Base-by-base conservation (phyloP, 768 basidiomycete genomes). In the Trametes elegans region DNA sequence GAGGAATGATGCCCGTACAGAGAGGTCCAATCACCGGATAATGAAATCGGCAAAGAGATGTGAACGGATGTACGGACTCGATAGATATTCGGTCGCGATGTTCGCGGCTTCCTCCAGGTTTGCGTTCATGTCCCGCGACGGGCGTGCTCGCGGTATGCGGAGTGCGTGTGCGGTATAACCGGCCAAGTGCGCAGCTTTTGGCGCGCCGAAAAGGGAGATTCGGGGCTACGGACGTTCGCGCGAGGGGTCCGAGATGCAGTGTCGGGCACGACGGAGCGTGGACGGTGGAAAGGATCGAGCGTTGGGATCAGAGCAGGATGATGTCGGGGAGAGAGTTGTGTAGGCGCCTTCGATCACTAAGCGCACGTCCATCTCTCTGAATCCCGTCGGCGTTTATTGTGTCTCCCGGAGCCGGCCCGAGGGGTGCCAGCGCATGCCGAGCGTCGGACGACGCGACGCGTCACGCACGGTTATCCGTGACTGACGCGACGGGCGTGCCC, bases 1-100 rank as follows among this genome's bases (percentile, higher is more conserved):
- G 24, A 31, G 27, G 8, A 27, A 19, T 11, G 28, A 19, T n/a
- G 29, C 47, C 27, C 8, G 40, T 28, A 7, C 24, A 23, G 19
- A 24, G 10, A 16, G n/a, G 31, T 14, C 43, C 34, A 32, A 36
- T 35, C 43, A 36, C 32, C n/a, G 24, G 23, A 42, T 34, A 43
- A 21, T 23, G 29, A 26, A 26, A 18, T 29, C 7, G 16, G 27
- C 7, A 13, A 28, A 27, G 27, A 13, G 36, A 39, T n/a, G n/a
- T n/a, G n/a, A n/a, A n/a, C n/a, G n/a, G n/a, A 39, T 19, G 19
- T 29, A 66, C 79, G 64, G 40, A 79, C 79, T 78, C 8, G 72
- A 69, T 13, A 80, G 74, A 59, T 74, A 80, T 57, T 80, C 79
- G 19, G 78, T 71, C 21, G 79, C 76, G 38, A 81, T 72, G 14